Evolutionary conservation across 306 rosid species (phyloP).

Genomic region (Spatholobus suberectus): DNA sequence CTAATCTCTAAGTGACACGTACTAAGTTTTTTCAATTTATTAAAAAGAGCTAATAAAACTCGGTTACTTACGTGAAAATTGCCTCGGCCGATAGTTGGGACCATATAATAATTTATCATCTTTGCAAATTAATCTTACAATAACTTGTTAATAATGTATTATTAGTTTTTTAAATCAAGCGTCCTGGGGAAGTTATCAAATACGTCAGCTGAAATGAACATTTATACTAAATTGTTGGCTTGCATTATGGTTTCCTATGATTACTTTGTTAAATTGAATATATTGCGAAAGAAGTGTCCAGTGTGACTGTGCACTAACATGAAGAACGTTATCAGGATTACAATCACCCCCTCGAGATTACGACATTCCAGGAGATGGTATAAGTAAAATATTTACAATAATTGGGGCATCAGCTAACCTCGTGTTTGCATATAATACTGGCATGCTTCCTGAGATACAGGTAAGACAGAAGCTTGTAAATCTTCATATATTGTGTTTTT

Average conservation of each 20-base stretch:
- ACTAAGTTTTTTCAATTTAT: no score
- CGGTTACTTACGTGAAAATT: no score
- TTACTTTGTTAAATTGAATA: background rate
- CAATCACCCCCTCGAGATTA: slow-evolving; percentile 76
- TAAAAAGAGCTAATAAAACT: no score
- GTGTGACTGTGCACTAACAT: slow-evolving; percentile 23
- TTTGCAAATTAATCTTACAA: background rate
- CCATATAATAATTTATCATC: no score
- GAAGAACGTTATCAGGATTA: slow-evolving; percentile 54
- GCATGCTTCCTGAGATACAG: slow-evolving; percentile 99
- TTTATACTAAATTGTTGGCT: background rate
- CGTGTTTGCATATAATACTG: slow-evolving; percentile 88
- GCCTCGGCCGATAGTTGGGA: no score
- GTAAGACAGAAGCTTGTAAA: slow-evolving; percentile 44
- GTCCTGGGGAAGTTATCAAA: background rate
- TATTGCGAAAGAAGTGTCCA: background rate
- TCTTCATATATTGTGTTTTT: background rate
- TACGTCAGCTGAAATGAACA: no score
- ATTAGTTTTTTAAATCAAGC: background rate
- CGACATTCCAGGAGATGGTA: slow-evolving; percentile 55
- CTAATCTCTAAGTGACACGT: no score
- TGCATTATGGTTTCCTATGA: background rate
- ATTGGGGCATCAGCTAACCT: slow-evolving; percentile 90
- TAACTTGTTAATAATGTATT: background rate
- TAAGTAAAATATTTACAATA: slow-evolving; percentile 66